Percentiles rank a stretch among this genome's conserved stretches.
Evolutionary conservation across 176 grass and related monocot genomes (phyloP).

Genomic region (Aegilops sharonensis): DNA sequence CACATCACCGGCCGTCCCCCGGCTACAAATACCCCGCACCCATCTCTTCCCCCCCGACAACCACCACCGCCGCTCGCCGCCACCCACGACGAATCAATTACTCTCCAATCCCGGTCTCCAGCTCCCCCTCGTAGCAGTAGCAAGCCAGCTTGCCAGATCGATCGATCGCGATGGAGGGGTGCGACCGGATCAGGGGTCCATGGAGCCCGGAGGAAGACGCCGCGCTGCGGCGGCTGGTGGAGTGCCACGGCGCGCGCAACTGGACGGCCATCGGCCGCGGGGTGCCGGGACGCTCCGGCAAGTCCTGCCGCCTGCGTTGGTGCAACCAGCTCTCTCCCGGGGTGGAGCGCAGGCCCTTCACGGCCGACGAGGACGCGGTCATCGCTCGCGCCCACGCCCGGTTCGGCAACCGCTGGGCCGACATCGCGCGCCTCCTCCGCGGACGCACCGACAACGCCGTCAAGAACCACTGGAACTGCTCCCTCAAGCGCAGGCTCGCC

Average conservation of each 20-base stretch:
- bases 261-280: constrained; percentile 89
- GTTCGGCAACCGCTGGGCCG: constrained; percentile 87
- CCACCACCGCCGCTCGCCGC: background rate
- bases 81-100: background rate
- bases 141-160: too few species aligned
- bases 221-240: constrained; percentile 67
- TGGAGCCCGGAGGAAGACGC: constrained; percentile 97
- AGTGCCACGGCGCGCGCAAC: constrained; percentile 82
- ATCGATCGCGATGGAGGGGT: background rate
- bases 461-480: constrained; percentile 99
- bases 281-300: constrained; percentile 69
- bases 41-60: background rate
- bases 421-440: constrained; percentile 75
- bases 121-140: background rate
- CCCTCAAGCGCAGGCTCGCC: constrained; percentile 68
- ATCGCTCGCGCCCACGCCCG: constrained; percentile 63
- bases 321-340: constrained; percentile 93
- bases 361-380: constrained; percentile 65
- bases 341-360: constrained; percentile 91
- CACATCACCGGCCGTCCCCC: constrained; percentile 26
- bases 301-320: constrained; percentile 94
- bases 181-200: constrained; percentile 65
- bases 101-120: background rate
- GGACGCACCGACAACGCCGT: constrained; percentile 98
- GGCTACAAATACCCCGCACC: background rate